phyloP scores from a whole-genome alignment of 768 basidiomycete genomes.

The Leucosporidium yakuticum region DNA sequence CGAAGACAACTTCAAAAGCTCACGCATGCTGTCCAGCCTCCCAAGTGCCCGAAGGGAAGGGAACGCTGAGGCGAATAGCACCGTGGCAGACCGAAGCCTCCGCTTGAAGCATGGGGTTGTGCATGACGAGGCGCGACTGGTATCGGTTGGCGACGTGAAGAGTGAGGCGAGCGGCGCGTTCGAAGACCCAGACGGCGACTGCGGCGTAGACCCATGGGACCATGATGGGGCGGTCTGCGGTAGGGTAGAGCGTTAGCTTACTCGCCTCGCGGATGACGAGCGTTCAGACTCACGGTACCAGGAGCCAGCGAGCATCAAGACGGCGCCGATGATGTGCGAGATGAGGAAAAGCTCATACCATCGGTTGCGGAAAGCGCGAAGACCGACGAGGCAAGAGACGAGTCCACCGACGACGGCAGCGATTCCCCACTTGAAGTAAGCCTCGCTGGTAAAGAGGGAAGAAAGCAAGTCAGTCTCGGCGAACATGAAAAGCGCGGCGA shows the following conservation, averaged over 20 bases:
- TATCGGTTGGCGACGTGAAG: conserved; percentile 5
- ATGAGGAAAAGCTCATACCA: conserved; percentile 28
- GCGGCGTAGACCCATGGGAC: conserved; percentile 16
- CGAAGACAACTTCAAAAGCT: not conserved
- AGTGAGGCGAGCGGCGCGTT: conserved; percentile 16
- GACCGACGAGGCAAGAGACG: conserved; percentile 10
- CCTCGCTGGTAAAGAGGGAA: not conserved
- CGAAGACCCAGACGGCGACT: conserved; percentile 23
- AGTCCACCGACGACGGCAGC: conserved; percentile 6
- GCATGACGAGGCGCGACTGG: conserved; percentile 15
- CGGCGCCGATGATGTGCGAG: conserved; percentile 26
- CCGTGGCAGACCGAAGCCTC: conserved; percentile 14
- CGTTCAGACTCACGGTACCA: conserved; percentile 25
- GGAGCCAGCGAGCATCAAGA: conserved; percentile 20
- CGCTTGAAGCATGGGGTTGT: conserved; percentile 15
- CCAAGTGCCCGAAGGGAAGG: conserved; percentile 16
- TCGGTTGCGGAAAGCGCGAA: not conserved
- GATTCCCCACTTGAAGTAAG: conserved; percentile 20
- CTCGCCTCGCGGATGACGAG: not conserved
- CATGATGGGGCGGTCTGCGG: conserved; percentile 22
- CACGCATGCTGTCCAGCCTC: conserved; percentile 12
- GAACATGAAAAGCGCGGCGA: not conserved
- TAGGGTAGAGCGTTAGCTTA: not conserved
- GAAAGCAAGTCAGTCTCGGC: conserved; percentile 4
- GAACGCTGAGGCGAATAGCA: conserved; percentile 25